These are phyloP conservation scores for Chlorophyllum brunneum DNA, from an alignment of 768 basidiomycete genomes.

Conservation along the genomic window DNA sequence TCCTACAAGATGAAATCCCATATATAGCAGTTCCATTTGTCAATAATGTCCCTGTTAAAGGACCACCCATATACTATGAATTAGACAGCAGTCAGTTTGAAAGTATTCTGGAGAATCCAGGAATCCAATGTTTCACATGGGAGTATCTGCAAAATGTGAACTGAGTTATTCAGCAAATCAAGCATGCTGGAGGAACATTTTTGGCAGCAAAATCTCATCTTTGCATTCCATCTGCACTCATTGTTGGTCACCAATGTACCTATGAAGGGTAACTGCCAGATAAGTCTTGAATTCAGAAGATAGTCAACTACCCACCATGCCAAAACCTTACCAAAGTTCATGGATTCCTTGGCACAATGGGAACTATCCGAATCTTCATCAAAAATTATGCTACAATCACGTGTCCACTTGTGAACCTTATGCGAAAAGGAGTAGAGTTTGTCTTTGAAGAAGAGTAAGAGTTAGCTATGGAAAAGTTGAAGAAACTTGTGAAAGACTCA, in stretches of 20 bases:
- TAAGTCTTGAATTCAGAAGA: conserved; percentile 19
- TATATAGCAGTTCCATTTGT: conserved; percentile 22
- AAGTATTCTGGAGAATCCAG: conserved; percentile 5
- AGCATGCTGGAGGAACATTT: conserved; percentile 28
- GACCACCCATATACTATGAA: conserved; percentile 28
- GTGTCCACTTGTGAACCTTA: conserved; percentile 18
- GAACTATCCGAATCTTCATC: conserved; percentile 25
- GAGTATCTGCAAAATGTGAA: conserved; percentile 15
- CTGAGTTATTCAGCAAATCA: conserved; percentile 18
- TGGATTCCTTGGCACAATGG: conserved; percentile 26
- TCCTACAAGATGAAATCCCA: conserved; percentile 27
- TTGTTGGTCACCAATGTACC: conserved; percentile 29
- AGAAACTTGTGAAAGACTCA: neutral
- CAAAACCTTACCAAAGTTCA: conserved; percentile 16
- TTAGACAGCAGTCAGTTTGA: neutral
- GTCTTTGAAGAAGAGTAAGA: conserved; percentile 18
- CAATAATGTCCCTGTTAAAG: conserved; percentile 28
- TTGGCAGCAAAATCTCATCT: conserved; percentile 24
- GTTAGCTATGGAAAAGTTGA: conserved; percentile 11
- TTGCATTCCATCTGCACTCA: conserved; percentile 1
- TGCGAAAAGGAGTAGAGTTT: conserved; percentile 23
- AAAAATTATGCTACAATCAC: conserved; percentile 18
- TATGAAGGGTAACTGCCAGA: conserved; percentile 28
- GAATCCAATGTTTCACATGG: conserved; percentile 29
- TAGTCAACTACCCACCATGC: conserved; percentile 26